Percentiles rank a stretch among this genome's conserved stretches.
phyloP scores from a whole-genome alignment of 1,284 basidiomycete genomes.

The Termitomyces sp. region DNA sequence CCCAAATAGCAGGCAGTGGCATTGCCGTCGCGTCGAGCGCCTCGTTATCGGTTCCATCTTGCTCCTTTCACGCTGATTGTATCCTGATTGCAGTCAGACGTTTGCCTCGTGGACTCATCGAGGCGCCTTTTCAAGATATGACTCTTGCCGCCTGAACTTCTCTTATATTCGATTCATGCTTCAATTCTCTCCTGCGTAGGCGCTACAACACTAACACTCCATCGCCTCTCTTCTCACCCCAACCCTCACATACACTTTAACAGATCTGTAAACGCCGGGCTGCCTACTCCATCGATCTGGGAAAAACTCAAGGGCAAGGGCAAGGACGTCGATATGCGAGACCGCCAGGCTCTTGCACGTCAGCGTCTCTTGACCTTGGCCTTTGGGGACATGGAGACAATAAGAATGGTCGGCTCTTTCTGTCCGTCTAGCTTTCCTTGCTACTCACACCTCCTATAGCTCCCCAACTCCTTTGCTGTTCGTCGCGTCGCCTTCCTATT shows the following conservation, averaged over 20 bases:
- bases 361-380: conserved; percentile 73
- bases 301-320: conserved; percentile 63
- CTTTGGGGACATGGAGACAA: conserved; percentile 80
- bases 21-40: background rate
- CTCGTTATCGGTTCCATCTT: conserved; percentile 4
- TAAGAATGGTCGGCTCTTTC: conserved; percentile 53
- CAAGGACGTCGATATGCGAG: conserved; percentile 54
- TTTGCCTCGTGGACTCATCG: conserved; percentile 48
- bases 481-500: conserved; percentile 18
- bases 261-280: conserved; percentile 62
- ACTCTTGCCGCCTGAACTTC: conserved; percentile 28
- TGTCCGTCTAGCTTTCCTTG: conserved; percentile 5
- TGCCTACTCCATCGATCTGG: conserved; percentile 62
- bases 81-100: conserved; percentile 10
- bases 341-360: conserved; percentile 59
- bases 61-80: conserved; percentile 16
- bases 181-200: conserved; percentile 69
- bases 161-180: conserved; percentile 48
- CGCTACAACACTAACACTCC: conserved; percentile 22
- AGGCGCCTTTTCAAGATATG: conserved; percentile 32
- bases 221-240: conserved; percentile 27
- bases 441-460: conserved; percentile 24
- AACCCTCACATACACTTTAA: conserved; percentile 14
- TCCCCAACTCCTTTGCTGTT: conserved; percentile 61
- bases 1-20: no score